Conservation (phyloP, 192 early-diverging fungal genomes). For the Gaertneriomyces sp. region DNA sequence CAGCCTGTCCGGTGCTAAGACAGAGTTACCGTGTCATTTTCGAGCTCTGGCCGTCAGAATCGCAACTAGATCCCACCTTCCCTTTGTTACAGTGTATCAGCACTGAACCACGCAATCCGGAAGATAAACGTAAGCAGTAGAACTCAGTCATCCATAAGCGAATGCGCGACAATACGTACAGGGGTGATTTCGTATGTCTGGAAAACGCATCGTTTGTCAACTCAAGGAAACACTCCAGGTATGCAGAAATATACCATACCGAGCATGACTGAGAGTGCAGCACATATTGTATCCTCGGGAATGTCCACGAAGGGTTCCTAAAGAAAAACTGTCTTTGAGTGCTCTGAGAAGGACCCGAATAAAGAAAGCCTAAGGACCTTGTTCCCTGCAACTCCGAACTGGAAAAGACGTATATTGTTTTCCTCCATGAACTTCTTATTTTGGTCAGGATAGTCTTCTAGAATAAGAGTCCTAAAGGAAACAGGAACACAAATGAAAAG, state of each 20-base stretch:
- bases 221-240: not conserved
- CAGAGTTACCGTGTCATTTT: not conserved
- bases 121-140: not conserved
- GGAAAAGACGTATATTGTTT: constrained; percentile 80
- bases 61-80: constrained; percentile 46
- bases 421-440: constrained; percentile 88
- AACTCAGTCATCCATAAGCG: not conserved
- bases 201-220: not conserved
- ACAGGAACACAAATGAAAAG: not conserved
- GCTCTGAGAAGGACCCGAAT: not conserved
- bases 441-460: constrained; percentile 96
- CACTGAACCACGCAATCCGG: constrained; percentile 32
- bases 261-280: constrained; percentile 47
- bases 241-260: constrained; percentile 21
- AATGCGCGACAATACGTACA: constrained; percentile 26
- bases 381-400: constrained; percentile 96
- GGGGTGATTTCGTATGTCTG: constrained; percentile 47
- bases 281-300: constrained; percentile 48
- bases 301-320: constrained; percentile 57
- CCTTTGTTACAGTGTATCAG: constrained; percentile 99
- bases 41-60: not conserved
- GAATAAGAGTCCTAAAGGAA: constrained; percentile 72
- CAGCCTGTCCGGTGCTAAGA: constrained; percentile 90
- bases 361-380: constrained; percentile 52
- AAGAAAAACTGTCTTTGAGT: not conserved